Evolutionary conservation across 768 basidiomycete species (phyloP), one percentile per base, ranked within the genome.

Genomic region (Brasilioporus rufonigricans): DNA sequence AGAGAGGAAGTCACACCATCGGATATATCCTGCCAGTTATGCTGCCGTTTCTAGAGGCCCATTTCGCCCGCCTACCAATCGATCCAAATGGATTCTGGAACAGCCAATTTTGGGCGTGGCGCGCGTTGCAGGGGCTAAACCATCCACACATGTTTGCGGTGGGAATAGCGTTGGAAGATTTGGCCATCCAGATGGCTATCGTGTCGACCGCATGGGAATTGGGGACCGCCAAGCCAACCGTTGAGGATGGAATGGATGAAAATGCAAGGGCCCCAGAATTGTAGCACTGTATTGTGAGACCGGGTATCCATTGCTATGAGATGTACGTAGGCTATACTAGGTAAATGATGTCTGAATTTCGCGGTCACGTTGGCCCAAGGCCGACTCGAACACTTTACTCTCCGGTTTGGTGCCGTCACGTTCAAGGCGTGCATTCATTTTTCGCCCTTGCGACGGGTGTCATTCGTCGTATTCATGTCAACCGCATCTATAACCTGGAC

Each of bases 1-100:
- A 61, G 21, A 41, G 49, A 35, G 59, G 59, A 13, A 61, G 27
- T 27, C 53, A 61, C 35, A 49, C 39, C 14, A 26, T 60, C 23
- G 59, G 59, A 33, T 61, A 39, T 35, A 32, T 60, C 26, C 26
- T n/a, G 9, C 59, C 53, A 2, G 5, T 1, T 3, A 48, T 48
- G 59, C 11, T 60, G 13, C 49, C 59, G 0, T 3, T 18, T 24
- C 54, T 61, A 4, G 53, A 56, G 38, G 50, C 53, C 8, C 59
- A 41, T 27, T 44, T 61, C 3, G 45, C 47, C 16, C 29, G 39
- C 41, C 38, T 44, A 0, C 27, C 23, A n/a, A 27, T 56, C n/a
- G 26, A n/a, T 16, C 3, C 2, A 2, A 31, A 6, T 9, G 27
- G 27, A 10, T 13, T 1, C 23, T 56, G 53, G 59, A 35, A 27